Base-by-base conservation (phyloP, 129 eudicot genomes). In the Arctium minus region DNA sequence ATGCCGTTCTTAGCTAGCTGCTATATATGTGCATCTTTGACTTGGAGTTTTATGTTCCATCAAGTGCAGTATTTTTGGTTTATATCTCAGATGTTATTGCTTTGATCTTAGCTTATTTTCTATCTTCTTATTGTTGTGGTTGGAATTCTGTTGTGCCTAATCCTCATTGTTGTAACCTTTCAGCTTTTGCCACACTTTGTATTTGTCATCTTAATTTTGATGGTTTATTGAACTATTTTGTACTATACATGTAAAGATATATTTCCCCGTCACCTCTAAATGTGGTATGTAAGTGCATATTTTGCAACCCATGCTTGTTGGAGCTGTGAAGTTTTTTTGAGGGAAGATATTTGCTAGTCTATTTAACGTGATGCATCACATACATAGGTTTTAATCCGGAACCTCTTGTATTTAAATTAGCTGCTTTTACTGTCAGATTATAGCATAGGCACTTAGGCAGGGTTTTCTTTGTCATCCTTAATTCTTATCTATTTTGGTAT, bases 1-100 rank as follows among this genome's bases (percentile, higher is more conserved):
- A 79, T 79, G 67, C 40, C 65, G 9, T 79, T 79, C 32, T 68
- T 79, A 67, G 82, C 64, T 79, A 67, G 82, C 64, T 68, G 40
- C 42, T 3, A 62, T 62, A 60, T 36, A 77, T 77, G 81, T 77
- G 72, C 81, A 60, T 77, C 68, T 62, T 62, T 77, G 68, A 62
- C 22, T 30, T 17, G 53, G 32, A 10, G 56, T 62, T 60, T 37
- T 36, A 60, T 33, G 80, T 35, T 76, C 56, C 56, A 46, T 53
- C 80, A 53, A 56, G n/a, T 33, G 71, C 33, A 17, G 30, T 67
- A 4, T 72, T 17, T 17, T 46, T 11, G 56, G 56, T 46, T 46
- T 46, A 46, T 46, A 46, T 46, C 17, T 46, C 17, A 13, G 56
- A 46, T 46, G 50, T 44, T 44, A 8, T 44, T 44, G 50, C 50